A percentile compares a stretch with the other conserved stretches of the same genome.
Evolutionary conservation across 2,329 filamentous ascomycete genomes (phyloP).

Genomic region (Pyricularia pennisetigena): DNA sequence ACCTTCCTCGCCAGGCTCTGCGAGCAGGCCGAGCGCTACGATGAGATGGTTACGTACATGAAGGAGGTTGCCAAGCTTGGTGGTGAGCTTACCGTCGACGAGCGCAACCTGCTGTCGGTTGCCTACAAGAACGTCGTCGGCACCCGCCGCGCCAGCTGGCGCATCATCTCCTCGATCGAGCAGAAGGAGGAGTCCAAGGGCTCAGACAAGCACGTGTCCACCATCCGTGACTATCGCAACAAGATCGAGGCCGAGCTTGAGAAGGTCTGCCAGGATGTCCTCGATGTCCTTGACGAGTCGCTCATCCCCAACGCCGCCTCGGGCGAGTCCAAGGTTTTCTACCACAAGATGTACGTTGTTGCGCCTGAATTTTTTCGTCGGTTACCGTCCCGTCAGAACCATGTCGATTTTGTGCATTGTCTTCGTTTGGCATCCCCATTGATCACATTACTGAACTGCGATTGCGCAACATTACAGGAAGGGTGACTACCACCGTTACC

Average conservation of each 20-base stretch:
- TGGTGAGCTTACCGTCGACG: constrained; percentile 77
- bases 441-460: background rate
- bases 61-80: constrained; percentile 91
- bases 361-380: background rate
- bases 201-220: constrained; percentile 77
- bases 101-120: constrained; percentile 94
- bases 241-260: constrained; percentile 96
- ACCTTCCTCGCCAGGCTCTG: constrained; percentile 99
- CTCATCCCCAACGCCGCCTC: constrained; percentile 89
- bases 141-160: constrained; percentile 92
- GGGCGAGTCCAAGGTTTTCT: constrained; percentile 98
- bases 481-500: constrained; percentile 98
- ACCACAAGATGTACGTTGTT: constrained; percentile 85
- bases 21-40: constrained; percentile 99
- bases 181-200: constrained; percentile 99
- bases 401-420: background rate
- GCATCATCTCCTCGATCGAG: constrained; percentile 97
- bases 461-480: constrained; percentile 52
- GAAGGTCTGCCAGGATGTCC: constrained; percentile 96
- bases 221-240: constrained; percentile 97
- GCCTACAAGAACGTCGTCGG: constrained; percentile 99
- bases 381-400: background rate
- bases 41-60: constrained; percentile 99
- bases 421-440: background rate
- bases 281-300: constrained; percentile 88